Evolutionary conservation across 106 monocot species (phyloP), one percentile per base, ranked within the genome.

Genomic region (Narthecium ossifragum): DNA sequence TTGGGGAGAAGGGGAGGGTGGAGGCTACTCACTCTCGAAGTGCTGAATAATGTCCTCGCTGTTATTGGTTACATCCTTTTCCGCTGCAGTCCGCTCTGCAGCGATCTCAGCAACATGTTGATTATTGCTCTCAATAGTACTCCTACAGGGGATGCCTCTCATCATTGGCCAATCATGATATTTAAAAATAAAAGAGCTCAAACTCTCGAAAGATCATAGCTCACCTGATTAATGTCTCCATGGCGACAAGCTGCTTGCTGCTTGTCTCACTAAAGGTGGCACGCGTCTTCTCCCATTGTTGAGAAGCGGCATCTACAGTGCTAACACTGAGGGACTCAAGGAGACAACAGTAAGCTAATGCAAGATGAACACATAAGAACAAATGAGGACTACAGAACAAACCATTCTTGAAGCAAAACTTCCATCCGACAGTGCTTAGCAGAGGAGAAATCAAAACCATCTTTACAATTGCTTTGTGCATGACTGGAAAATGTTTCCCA

Each of bases 371-470:
- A 54, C 22, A 31, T 29, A 54, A 11, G 10, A 14, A 31, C 13
- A 1, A 8, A 28, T 24, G 30, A 28, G n/a, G 5, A 34, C 27
- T 15, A 13, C 34, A 17, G 41, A 51, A 59, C 65, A 15, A 9
- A 94, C 96, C 90, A 86, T 37, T 78, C 61, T 43, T 98, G 74
- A 13, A 84, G 67, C 1, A 78, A 24, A 2, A 71, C 43, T 64
- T 90, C 90, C 78, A 98, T 81, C 5, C 84, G 72, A 51, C 96
- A 84, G 68, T 98, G 96, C 55, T 98, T 98, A 13, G 75, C 76
- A 45, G 78, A 67, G 54, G 84, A 68, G 57, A 81, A 87, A 14
- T 76, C 63, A 24, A 76, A 75, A 57, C 79, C 78, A 43, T 90
- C 90, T 31, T 34, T 66, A 12, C 49, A 79, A 62, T 68, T 62